Evolutionary conservation across 2,329 filamentous ascomycete species (phyloP).

Genomic region (Nannizzia gypsea): DNA sequence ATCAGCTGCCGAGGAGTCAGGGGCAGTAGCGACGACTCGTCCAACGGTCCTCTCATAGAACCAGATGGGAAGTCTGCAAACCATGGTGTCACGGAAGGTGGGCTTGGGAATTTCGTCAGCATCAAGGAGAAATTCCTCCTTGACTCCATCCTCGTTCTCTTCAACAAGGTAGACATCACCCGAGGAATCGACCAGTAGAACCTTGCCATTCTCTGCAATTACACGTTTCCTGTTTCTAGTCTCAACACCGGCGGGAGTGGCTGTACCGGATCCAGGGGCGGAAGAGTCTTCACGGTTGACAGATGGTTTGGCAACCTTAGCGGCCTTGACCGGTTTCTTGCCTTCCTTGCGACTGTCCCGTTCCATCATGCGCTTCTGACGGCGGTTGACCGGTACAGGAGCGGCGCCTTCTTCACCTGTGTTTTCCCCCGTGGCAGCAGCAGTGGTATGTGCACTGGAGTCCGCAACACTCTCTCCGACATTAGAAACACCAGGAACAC

Average conservation of each 20-base stretch:
- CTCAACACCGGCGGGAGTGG: constrained; percentile 48
- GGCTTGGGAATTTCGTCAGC: constrained; percentile 71
- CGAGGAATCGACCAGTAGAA: constrained; percentile 79
- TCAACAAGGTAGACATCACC: constrained; percentile 95
- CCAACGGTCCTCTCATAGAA: constrained; percentile 43
- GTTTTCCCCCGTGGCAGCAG: constrained; percentile 34
- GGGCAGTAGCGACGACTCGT: constrained; percentile 18
- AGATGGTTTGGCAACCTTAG: constrained; percentile 14
- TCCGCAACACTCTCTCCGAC: constrained; percentile 36
- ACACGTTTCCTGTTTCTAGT: constrained; percentile 62
- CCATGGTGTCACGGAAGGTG: constrained; percentile 67
- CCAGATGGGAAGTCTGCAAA: constrained; percentile 68
- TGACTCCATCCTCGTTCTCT: constrained; percentile 72
- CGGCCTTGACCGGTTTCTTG: constrained; percentile 33
- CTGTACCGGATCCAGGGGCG: constrained; percentile 33
- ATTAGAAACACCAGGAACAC: constrained; percentile 54
- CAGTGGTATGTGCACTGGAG: constrained; percentile 17
- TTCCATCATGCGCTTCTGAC: constrained; percentile 79
- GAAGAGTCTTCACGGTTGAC: constrained; percentile 7
- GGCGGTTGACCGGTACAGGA: constrained; percentile 59
- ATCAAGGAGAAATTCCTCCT: constrained; percentile 76
- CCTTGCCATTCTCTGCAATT: constrained; percentile 87
- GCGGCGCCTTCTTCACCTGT: constrained; percentile 33
- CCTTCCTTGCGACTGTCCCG: constrained; percentile 61
- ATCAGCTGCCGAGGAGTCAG: constrained; percentile 15